A percentile compares a stretch with the other conserved stretches of the same genome.
Evolutionary conservation across 768 basidiomycete species (phyloP).

Genomic region (Tulasnella sp.): DNA sequence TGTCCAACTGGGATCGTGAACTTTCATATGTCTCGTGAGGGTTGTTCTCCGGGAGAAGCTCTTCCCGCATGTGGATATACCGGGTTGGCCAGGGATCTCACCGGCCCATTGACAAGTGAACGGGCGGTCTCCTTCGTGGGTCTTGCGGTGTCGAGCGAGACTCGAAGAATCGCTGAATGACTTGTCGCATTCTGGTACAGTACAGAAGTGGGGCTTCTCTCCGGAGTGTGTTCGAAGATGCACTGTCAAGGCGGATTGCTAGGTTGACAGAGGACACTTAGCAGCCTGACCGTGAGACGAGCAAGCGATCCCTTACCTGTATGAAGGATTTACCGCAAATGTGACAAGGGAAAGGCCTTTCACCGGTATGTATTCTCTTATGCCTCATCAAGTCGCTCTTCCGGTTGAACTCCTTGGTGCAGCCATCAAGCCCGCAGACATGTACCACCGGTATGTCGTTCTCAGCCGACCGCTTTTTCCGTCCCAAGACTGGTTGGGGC

Average conservation of each 20-base stretch:
- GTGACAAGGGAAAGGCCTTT: conserved; percentile 64
- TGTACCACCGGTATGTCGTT: neutral
- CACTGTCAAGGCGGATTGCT: conserved; percentile 86
- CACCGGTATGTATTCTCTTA: conserved; percentile 85
- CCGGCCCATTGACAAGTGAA: conserved; percentile 51
- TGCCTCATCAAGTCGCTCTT: conserved; percentile 79
- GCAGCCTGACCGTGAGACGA: neutral
- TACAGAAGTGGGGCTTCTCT: conserved; percentile 86
- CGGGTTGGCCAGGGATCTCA: conserved; percentile 49
- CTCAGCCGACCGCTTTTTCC: neutral
- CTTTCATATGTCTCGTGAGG: conserved; percentile 78
- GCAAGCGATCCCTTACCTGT: conserved; percentile 46
- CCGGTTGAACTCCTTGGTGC: conserved; percentile 73
- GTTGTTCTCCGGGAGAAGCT: conserved; percentile 83
- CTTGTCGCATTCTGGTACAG: conserved; percentile 79
- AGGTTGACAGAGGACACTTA: conserved; percentile 20
- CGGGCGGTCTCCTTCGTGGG: conserved; percentile 71
- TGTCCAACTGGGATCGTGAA: conserved; percentile 73
- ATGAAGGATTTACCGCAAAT: conserved; percentile 88
- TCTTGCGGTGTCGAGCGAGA: conserved; percentile 83
- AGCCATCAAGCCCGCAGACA: conserved; percentile 41
- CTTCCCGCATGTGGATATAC: conserved; percentile 51
- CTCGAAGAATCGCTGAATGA: conserved; percentile 89
- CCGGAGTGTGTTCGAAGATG: conserved; percentile 87
- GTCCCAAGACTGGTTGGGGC: neutral